Base-by-base conservation (phyloP, 1,284 basidiomycete species). In the Ceratobasidium sp. region DNA sequence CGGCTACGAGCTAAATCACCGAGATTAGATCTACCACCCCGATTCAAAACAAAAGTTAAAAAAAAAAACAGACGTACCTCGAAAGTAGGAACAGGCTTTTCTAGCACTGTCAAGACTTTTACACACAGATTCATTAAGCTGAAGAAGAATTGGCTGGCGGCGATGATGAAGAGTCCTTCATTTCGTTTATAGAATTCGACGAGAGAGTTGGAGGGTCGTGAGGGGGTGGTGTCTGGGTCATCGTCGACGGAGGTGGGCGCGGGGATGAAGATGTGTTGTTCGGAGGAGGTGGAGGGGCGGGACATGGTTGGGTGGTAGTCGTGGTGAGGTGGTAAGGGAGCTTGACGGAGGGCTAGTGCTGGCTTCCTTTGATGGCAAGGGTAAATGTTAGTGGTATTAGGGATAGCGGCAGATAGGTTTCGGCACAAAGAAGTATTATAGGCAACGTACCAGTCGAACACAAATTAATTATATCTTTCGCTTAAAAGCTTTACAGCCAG, bases 111-210 rank as follows among this genome's bases (percentile, higher is more conserved):
- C 42, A 78, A 71, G n/a, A 72, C 20, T 40, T 78, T 78, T 12
- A 78, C 77, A 13, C 68, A 58, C 40, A 78, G 26, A 10, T 78
- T 72, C 77, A 78, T 78, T 53, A 78, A 53, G 23, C 66, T 69
- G 44, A 70, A 78, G 69, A 78, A 78, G 46, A 69, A 61, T 39
- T 78, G 77, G 69, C 69, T 58, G 13, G 55, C 53, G 55, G 69
- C 55, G n/a, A 79, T 76, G 42, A 79, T 63, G 28, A 79, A 60
- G 4, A 79, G 61, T 12, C 78, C 78, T 72, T 78, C 9, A 39
- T 78, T 76, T n/a, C 61, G 44, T 64, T 76, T 76, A 61, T 51
- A 42, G 20, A 76, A 76, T 12, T 76, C 72, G 15, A 49, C 40
- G 5, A 55, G n/a, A 26, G 72, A 28, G 39, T 46, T 76, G 49